A percentile compares a stretch with the other conserved stretches of the same genome.
phyloP scores from a whole-genome alignment of 345 rosid species.

The Clarkia xantiana region DNA sequence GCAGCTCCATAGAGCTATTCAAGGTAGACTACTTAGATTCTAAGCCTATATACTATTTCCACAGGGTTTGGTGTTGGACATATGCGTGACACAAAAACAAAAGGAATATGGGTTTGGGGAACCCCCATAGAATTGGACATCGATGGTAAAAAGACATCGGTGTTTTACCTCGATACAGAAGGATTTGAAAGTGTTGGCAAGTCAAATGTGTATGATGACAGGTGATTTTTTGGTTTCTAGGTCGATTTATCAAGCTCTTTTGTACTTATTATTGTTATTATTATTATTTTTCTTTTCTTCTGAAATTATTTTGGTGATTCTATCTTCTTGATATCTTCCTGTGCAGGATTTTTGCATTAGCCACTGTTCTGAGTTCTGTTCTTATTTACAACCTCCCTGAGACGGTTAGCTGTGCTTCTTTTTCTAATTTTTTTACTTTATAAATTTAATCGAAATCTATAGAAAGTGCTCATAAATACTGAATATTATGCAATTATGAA shows the following conservation, averaged over 20 bases:
- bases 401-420: constrained; percentile 43
- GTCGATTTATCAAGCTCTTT: too few species aligned
- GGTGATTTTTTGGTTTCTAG: constrained; percentile 26
- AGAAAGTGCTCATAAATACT: background rate
- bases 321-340: constrained; percentile 6
- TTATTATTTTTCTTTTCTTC: too few species aligned
- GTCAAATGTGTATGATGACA: constrained; percentile 93
- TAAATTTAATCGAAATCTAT: background rate
- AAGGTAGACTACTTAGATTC: background rate
- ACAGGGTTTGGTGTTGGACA: constrained; percentile 99
- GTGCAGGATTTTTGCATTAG: constrained; percentile 93
- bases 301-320: too few species aligned
- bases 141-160: constrained; percentile 67
- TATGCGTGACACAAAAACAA: constrained; percentile 99
- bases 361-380: constrained; percentile 95
- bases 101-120: constrained; percentile 99
- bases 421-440: background rate
- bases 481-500: background rate
- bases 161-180: constrained; percentile 91
- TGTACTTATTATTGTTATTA: too few species aligned
- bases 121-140: constrained; percentile 64
- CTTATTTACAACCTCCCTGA: constrained; percentile 93
- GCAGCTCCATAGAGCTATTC: constrained; percentile 2
- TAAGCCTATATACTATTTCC: background rate
- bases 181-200: constrained; percentile 99